Evolutionary conservation across 202 grass and related monocot species (phyloP), one percentile per base, ranked within the genome.

Genomic region (Schoenoplectus triqueter): DNA sequence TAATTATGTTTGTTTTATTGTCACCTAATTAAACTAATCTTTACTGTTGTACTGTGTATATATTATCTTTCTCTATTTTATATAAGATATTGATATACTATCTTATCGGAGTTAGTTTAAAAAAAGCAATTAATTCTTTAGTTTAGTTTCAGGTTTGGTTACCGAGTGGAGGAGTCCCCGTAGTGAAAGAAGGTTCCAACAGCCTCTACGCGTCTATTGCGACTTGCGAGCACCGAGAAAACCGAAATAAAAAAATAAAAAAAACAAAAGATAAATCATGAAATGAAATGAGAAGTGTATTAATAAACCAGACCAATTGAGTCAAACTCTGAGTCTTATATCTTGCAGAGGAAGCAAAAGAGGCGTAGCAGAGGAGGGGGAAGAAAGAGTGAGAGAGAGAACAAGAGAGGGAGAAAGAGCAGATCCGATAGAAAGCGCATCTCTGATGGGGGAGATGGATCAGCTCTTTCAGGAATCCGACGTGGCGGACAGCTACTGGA

Each of bases 401-500:
- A 31, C 31, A 31, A 31, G 31, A 31, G 31, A 31, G 50, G 40
- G 20, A 0, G 20, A 39, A 4, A 39, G 2, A 40, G 6, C 4
- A 56, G 47, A 76, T 44, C 50, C 10, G 17, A 55, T 47, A 47
- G 45, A 47, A 6, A 47, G 45, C 45, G 73, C 47, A 11, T 77
- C 49, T 77, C 4, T 2, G 48, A 77, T 77, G 48, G 73, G 8
- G 47, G 73, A 64, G 55, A 63, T 7, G 31, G 52, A 80, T 80
- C 55, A 63, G 14, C 5, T 46, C 48, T 56, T 42, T 9, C 17
- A 49, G 54, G 55, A 39, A 63, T 63, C 76, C 51, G 76, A 80
- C 55, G 4, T 80, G 52, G 52, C 13, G 76, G 76, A 80, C 17
- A 31, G 22, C 20, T 80, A 80, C 59, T 80, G 77, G 77, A 61